Evolutionary conservation across 2,329 filamentous ascomycete genomes (phyloP), one percentile per base, ranked within the genome.

Genomic region (Clonostachys rosea): DNA sequence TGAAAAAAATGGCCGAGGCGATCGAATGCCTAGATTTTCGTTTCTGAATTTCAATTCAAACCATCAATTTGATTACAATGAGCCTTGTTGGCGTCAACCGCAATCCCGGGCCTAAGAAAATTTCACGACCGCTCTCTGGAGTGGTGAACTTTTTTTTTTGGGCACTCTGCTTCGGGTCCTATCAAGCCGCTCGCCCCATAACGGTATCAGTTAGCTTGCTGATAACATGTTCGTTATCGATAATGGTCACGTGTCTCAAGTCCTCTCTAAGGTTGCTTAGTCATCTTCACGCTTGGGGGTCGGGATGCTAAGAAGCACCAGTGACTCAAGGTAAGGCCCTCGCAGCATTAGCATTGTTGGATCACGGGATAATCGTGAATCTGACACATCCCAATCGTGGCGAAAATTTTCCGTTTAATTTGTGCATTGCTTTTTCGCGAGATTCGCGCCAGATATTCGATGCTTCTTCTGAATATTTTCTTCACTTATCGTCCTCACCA

Each of bases 121-220:
- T 43, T 43, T 43, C 20, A 14, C 20, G 42, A 13, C n/a, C 37
- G 16, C 20, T n/a, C 34, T 20, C 17, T 18, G 24, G n/a, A 18
- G 35, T 45, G 35, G 35, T 44, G 40, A 53, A 51, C 51, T 50
- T 53, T 53, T 53, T 52, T 52, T 53, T 50, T 52, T 43, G 43
- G 24, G 8, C 24, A 10, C 24, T 46, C 41, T 45, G n/a, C 34
- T 16, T 14, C 39, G n/a, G 44, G 34, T 35, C 34, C 36, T 46
- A n/a, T 34, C 24, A 41, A 12, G 34, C 20, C 44, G 20, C 18
- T 13, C 24, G 42, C 43, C 10, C n/a, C n/a, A 14, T 14, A 14
- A 33, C 20, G n/a, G 18, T 24, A 18, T 37, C 44, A 40, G 35
- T 17, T 14, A 35, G 16, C 35, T 13, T 9, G 14, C 30, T 33